Base-by-base conservation (phyloP, 345 rosid species). In the Hibiscus tridactylites region DNA sequence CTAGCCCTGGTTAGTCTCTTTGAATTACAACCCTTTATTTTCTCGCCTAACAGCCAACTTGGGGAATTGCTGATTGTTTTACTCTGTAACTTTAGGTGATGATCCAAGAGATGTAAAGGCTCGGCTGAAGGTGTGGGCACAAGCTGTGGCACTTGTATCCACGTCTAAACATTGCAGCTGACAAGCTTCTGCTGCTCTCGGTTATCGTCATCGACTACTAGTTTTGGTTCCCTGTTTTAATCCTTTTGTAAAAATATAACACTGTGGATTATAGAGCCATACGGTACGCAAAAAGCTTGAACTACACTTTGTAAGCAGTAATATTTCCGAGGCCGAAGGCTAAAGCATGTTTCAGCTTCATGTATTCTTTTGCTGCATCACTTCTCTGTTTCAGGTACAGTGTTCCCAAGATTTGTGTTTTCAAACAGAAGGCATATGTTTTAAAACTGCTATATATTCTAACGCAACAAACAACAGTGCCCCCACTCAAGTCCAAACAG, bases 81-180 rank as follows among this genome's bases (percentile, higher is more conserved):
- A 17, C 11, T 63, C 31, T 70, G 64, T 39, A 19, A n/a, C 10
- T 63, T 42, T 74, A 94, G 97, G 99, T 10, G 99, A 95, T 81
- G 92, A 95, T 76, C 97, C 99, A 10, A 74, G 87, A 72, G 96
- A 91, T 19, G 99, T 91, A n/a, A 95, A 95, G 87, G 97, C 97
- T 2, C 79, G 97, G 81, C 87, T 91, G 4, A 95, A 89, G 83
- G 92, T 87, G 44, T 95, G 99, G 99, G 97, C 99, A 70, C 99
- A 91, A 61, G 90, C 96, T 6, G 99, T 95, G 79, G 97, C 97
- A 13, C 76, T 90, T 13, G 88, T 86, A 2, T 88, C 96, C 6
- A 57, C 94, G 13, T 79, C 92, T 58, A 79, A 79, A 46, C 72
- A 80, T 19, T 63, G 79, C 73, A 8, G 57, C 65, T 79, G 63